Conservation (phyloP, 768 basidiomycete genomes). For the Boletellus emodensis region DNA sequence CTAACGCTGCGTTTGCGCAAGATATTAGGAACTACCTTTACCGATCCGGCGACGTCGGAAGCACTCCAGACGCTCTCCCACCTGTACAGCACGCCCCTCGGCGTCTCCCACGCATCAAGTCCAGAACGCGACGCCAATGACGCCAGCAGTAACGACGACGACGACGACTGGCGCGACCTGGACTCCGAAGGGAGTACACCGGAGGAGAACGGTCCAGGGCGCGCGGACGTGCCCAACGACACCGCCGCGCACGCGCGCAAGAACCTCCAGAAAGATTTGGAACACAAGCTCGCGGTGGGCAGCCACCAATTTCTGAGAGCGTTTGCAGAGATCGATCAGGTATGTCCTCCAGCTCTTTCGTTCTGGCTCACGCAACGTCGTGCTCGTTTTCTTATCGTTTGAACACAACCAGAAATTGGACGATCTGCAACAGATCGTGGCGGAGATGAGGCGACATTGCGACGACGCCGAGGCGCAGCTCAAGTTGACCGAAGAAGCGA, state of each 20-base stretch:
- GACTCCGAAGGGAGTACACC: conserved; percentile 10
- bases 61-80: conserved; percentile 81
- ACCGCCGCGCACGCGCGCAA: conserved; percentile 72
- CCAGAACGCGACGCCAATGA: conserved; percentile 29
- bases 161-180: conserved; percentile 27
- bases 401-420: conserved; percentile 65
- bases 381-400: background rate
- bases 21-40: conserved; percentile 76
- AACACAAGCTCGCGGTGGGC: conserved; percentile 74
- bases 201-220: conserved; percentile 7
- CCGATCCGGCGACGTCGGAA: conserved; percentile 72
- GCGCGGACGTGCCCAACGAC: conserved; percentile 47
- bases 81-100: conserved; percentile 49
- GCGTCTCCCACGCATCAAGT: conserved; percentile 1
- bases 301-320: conserved; percentile 80
- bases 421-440: conserved; percentile 70
- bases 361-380: background rate
- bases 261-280: conserved; percentile 80
- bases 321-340: conserved; percentile 87
- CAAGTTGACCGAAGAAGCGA: conserved; percentile 68
- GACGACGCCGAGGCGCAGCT: conserved; percentile 81
- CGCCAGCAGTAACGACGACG: conserved; percentile 25
- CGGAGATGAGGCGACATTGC: conserved; percentile 76
- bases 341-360: conserved; percentile 35
- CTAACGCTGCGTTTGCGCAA: conserved; percentile 88